Base-by-base conservation (phyloP, 768 basidiomycete genomes). In the Rossbeevera mucosa region DNA sequence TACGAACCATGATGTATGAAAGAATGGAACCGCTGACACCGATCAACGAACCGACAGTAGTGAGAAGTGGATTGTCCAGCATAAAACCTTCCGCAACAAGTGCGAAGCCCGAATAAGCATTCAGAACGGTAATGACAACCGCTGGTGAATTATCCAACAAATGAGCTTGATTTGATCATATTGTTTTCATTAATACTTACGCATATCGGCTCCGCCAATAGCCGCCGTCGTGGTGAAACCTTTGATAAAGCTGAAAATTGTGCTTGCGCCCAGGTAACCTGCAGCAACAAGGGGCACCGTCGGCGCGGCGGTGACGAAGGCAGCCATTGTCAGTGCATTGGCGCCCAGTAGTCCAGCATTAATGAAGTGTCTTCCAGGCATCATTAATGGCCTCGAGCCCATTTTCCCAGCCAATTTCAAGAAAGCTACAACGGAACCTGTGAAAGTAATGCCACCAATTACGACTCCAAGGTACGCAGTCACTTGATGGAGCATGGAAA, bases 121-220 rank as follows among this genome's bases (percentile, higher is more conserved):
- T 94, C 54, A 94, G 66, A 16, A 94, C 91, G 5, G 91, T 93
- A 44, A 94, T 93, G 5, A 94, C 87, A 28, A 94, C 91, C 47
- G 91, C 89, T 91, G 44, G 41, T 4, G 41, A 21, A 45, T 60
- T 1, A 24, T 33, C 38, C 50, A 54, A 28, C 1, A 25, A 59
- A 59, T 51, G 28, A 33, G 31, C 36, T 40, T 13, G 28, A 40
- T 40, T 48, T 9, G 28, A 47, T 40, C 43, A 54, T 4, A 5
- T 53, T 2, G 6, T 9, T 16, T 21, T 29, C 11, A 48, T 36
- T 31, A 44, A 25, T 20, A 77, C 88, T 51, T 61, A 91, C 90
- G 91, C 91, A 94, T 94, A 64, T 94, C 91, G 24, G 91, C 91
- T 11, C 91, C 91, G 47, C 91, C 91, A 56, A 94, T 90, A n/a